Evolutionary conservation across 768 basidiomycete genomes (phyloP).

Genomic region (Panaeolus cyanescens): DNA sequence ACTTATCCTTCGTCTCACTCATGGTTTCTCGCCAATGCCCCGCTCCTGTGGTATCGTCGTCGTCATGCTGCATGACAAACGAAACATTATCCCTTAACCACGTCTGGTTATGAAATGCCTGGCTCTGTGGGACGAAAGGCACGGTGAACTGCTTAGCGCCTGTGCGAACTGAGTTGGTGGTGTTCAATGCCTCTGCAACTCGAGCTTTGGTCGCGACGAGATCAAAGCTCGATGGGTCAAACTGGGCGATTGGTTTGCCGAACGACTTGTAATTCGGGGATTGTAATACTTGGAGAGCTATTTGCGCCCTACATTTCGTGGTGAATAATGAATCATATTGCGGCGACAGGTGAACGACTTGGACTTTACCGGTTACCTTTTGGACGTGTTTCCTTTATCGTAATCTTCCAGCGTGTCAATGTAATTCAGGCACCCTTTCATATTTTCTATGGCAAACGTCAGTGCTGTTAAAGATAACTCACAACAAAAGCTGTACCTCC

Average conservation of each 20-base stretch:
- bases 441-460: conserved; percentile 19
- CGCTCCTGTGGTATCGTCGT: background rate
- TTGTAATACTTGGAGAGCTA: conserved; percentile 27
- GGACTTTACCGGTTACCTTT: conserved; percentile 11
- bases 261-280: conserved; percentile 28
- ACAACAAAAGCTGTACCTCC: conserved; percentile 13
- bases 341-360: background rate
- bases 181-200: conserved; percentile 21
- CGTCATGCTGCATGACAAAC: conserved; percentile 12
- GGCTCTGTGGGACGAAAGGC: conserved; percentile 11
- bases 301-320: conserved; percentile 13
- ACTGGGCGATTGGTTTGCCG: conserved; percentile 21
- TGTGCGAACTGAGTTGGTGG: conserved; percentile 25
- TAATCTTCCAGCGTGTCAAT: conserved; percentile 21
- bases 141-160: conserved; percentile 27
- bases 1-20: conserved; percentile 22
- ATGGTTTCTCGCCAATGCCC: conserved; percentile 28
- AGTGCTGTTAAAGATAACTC: background rate
- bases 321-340: too few species aligned
- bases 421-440: conserved; percentile 23
- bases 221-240: conserved; percentile 25
- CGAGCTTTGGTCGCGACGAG: conserved; percentile 21
- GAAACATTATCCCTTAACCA: conserved; percentile 19
- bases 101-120: background rate
- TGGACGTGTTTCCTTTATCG: conserved; percentile 11